These are phyloP conservation scores for Saturnispora galanensis DNA, from an alignment of 805 yeast genomes.

Conservation along the genomic window DNA sequence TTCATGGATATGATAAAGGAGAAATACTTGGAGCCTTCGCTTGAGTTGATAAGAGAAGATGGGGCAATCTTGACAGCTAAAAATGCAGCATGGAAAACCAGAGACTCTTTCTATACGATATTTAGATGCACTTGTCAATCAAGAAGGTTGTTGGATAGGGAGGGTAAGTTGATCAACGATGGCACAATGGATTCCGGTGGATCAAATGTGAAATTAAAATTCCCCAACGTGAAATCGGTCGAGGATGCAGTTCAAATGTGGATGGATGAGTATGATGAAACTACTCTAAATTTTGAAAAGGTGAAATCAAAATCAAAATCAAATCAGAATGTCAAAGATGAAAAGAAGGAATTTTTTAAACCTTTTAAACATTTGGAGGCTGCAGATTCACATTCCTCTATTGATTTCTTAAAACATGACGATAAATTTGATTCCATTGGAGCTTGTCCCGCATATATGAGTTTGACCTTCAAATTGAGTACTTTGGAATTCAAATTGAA, in stretches of 20 bases:
- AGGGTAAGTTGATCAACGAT: slow-evolving; percentile 1
- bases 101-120: slow-evolving; percentile 7
- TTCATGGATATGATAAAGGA: slow-evolving; percentile 3
- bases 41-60: background rate
- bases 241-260: slow-evolving; percentile 5
- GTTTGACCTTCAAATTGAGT: slow-evolving; percentile 6
- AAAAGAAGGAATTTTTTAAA: slow-evolving; percentile 3
- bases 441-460: slow-evolving; percentile 4
- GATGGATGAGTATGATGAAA: slow-evolving; percentile 4
- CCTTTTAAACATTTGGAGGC: slow-evolving; percentile 6
- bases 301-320: background rate
- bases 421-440: slow-evolving; percentile 3
- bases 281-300: background rate
- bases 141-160: slow-evolving; percentile 1
- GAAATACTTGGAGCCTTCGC: background rate
- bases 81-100: slow-evolving; percentile 8
- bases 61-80: slow-evolving; percentile 1
- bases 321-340: background rate
- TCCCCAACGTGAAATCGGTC: background rate
- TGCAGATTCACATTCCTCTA: slow-evolving; percentile 1
- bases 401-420: slow-evolving; percentile 6
- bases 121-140: slow-evolving; percentile 5
- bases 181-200: background rate
- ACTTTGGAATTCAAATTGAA: slow-evolving; percentile 7
- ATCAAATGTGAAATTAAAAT: background rate